These are phyloP conservation scores for Umbelopsis sp. DNA, from an alignment of 371 early-diverging fungal genomes.

Conservation along the genomic window DNA sequence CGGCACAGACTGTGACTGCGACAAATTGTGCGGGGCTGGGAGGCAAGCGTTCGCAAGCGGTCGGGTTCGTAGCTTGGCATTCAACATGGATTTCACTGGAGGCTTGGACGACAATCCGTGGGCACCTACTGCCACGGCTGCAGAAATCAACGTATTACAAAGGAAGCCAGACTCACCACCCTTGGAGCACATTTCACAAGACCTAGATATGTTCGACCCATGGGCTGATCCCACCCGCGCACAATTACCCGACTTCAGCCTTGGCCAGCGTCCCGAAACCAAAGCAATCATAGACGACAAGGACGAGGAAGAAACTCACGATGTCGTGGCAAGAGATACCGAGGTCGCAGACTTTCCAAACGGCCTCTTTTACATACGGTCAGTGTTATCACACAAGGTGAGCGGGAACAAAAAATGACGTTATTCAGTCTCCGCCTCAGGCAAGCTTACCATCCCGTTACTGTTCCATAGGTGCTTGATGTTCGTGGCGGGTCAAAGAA, in stretches of 20 bases:
- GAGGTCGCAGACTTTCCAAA: background rate
- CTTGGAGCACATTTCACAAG: constrained; percentile 4
- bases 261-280: background rate
- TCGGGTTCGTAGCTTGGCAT: constrained; percentile 9
- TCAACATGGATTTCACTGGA: constrained; percentile 6
- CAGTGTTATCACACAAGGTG: constrained; percentile 12
- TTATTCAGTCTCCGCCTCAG: background rate
- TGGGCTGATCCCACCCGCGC: constrained; percentile 9
- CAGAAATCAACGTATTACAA: background rate
- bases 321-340: background rate
- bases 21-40: background rate
- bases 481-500: constrained; percentile 7
- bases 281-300: background rate
- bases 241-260: background rate
- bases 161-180: constrained; percentile 11
- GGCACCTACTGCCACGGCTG: background rate
- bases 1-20: background rate
- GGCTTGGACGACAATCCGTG: constrained; percentile 15
- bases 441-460: background rate
- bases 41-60: background rate
- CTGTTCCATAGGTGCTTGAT: background rate
- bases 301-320: background rate
- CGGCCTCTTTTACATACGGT: constrained; percentile 15
- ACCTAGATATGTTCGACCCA: constrained; percentile 11
- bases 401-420: background rate